These are phyloP conservation scores for Lophiotrema nucula DNA, from an alignment of 495 filamentous ascomycete genomes.

Conservation along the genomic window DNA sequence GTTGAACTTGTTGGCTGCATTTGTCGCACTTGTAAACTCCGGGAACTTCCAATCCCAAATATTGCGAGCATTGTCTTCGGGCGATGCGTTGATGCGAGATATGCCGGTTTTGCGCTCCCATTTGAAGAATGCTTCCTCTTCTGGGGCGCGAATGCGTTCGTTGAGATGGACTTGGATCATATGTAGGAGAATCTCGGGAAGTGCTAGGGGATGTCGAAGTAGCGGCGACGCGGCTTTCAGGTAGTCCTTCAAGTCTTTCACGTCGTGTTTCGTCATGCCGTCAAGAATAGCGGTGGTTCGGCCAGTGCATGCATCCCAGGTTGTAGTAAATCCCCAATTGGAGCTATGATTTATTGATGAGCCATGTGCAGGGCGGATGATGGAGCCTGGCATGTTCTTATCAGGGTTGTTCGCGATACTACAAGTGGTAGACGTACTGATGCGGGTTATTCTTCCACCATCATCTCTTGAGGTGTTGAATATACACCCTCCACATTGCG, in stretches of 20 bases:
- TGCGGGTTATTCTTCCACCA: background rate
- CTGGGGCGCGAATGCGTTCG: conserved; percentile 6
- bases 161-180: conserved; percentile 5
- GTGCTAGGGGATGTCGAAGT: conserved; percentile 7
- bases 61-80: too few species aligned
- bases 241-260: background rate
- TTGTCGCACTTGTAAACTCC: background rate
- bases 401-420: background rate
- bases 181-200: conserved; percentile 14
- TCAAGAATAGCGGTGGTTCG: conserved; percentile 10
- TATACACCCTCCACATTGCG: background rate
- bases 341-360: background rate
- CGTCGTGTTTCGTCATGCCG: background rate
- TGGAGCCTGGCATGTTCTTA: background rate
- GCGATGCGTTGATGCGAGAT: background rate
- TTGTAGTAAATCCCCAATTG: background rate
- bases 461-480: background rate
- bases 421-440: background rate
- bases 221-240: background rate
- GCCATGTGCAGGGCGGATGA: conserved; percentile 1
- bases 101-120: conserved; percentile 5
- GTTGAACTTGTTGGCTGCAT: background rate
- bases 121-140: conserved; percentile 1
- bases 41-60: conserved; percentile 8
- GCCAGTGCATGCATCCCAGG: conserved; percentile 7